A percentile compares a stretch with the other conserved stretches of the same genome.
Evolutionary conservation across 2,329 filamentous ascomycete species (phyloP).

Genomic region (Aspergillus proliferans): DNA sequence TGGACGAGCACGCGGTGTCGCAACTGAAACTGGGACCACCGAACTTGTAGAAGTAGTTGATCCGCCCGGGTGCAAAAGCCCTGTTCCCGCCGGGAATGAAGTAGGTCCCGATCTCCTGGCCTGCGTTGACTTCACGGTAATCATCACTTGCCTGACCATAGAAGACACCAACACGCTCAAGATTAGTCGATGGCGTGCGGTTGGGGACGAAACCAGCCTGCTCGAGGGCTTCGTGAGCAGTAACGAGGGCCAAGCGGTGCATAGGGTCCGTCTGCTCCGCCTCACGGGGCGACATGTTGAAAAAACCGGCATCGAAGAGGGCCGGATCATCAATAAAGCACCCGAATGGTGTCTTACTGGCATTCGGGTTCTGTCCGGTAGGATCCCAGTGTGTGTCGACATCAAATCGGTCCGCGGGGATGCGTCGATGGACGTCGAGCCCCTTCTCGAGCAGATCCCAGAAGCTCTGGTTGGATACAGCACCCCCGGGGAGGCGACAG

Average conservation of each 20-base stretch:
- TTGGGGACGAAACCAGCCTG: constrained; percentile 69
- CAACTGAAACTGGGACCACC: constrained; percentile 63
- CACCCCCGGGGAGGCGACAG: constrained; percentile 1
- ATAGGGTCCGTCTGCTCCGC: constrained; percentile 73
- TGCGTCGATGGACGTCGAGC: constrained; percentile 24
- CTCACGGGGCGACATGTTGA: constrained; percentile 55
- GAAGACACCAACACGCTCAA: constrained; percentile 60
- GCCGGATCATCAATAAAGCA: constrained; percentile 35
- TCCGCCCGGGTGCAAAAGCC: constrained; percentile 56
- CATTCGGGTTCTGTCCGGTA: constrained; percentile 26
- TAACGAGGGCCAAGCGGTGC: constrained; percentile 67
- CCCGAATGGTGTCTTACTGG: constrained; percentile 26
- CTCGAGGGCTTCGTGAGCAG: constrained; percentile 73
- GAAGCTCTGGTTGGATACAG: constrained; percentile 3
- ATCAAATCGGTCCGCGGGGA: constrained; percentile 32
- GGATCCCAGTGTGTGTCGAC: constrained; percentile 28
- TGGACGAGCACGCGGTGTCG: constrained; percentile 64
- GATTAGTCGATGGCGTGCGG: constrained; percentile 58
- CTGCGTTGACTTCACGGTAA: constrained; percentile 59
- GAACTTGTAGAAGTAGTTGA: constrained; percentile 73
- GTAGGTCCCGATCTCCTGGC: constrained; percentile 63
- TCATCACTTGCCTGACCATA: constrained; percentile 67
- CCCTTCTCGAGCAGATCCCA: neutral
- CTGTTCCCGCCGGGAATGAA: constrained; percentile 57
- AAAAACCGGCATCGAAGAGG: constrained; percentile 35